Base-by-base conservation (phyloP, 1,139 yeast species). In the Hemisphaericaspora lyxosophila region DNA sequence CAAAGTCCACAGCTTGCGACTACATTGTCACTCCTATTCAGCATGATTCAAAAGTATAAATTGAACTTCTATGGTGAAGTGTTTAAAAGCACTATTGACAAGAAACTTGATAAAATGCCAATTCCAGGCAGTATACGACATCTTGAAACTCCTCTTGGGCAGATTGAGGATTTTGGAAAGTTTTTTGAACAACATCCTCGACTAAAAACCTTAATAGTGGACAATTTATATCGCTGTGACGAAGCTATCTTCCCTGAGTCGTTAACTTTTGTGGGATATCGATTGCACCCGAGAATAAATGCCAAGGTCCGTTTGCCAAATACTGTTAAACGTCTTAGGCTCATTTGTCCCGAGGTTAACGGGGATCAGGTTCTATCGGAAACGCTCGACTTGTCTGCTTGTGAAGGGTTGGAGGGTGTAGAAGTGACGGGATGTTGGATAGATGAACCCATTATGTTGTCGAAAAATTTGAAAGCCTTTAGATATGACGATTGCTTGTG, bases 151-250 rank as follows among this genome's bases (percentile, higher is more conserved):
- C 31, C 35, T 4, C 26, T 4, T n/a, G 35, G 16, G 5, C 4
- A 5, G 5, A 33, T 33, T 18, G 7, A n/a, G 9, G 30, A 26
- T 13, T 33, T 25, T 20, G 31, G 19, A 13, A 17, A n/a, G 9
- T 33, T 33, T 13, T 26, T 33, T 4, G 12, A 7, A 4, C 18
- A 16, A n/a, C 26, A 18, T 15, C 30, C 35, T 9, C 18, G 23
- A 13, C 4, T 33, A 17, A 4, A 26, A 26, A 26, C 31, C 11
- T 33, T 33, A 13, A 22, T 26, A 4, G 25, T 19, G n/a, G n/a
- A 19, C 5, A 26, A 33, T 33, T 26, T 33, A 9, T 33, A 26
- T 12, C 22, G 11, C 4, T 33, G 35, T 26, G 24, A 26, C 17
- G 14, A 9, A 14, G n/a, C 7, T 7, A 9, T 33, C 18, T 33